Evolutionary conservation across 1,284 basidiomycete genomes (phyloP).

Genomic region (Puccinia brachypodii): DNA sequence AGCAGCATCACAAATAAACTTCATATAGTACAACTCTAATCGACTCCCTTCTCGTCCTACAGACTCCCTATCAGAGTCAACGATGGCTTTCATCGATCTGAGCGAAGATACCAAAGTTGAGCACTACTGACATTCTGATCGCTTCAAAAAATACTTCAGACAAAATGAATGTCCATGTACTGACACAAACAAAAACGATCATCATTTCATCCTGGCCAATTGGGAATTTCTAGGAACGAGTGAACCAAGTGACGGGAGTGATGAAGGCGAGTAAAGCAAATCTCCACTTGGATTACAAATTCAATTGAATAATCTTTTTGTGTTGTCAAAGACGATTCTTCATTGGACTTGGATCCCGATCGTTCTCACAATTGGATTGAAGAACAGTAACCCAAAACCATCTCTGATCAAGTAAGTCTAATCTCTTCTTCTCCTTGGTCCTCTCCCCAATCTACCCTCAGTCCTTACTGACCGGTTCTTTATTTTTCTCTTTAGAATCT

Average conservation of each 20-base stretch:
- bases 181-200: background rate
- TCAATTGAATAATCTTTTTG: background rate
- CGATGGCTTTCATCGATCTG: conserved; percentile 24
- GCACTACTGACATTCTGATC: background rate
- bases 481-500: background rate
- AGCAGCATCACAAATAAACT: background rate
- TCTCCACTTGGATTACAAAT: too few relatives aligned
- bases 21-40: too few relatives aligned
- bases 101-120: conserved; percentile 35
- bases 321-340: background rate
- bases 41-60: background rate
- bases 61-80: background rate
- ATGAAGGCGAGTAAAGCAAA: background rate
- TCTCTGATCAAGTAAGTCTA: conserved; percentile 34
- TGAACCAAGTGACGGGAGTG: conserved; percentile 22
- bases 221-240: background rate
- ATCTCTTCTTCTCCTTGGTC: background rate
- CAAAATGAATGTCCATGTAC: background rate
- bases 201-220: conserved; percentile 6
- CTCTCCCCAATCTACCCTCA: background rate
- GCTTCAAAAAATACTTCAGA: too few relatives aligned
- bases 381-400: conserved; percentile 27
- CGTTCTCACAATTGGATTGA: conserved; percentile 25
- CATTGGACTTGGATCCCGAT: conserved; percentile 38
- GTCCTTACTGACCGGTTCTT: background rate